These are phyloP conservation scores for Lodderomyces oxycetoniae DNA, from an alignment of 1,139 yeast species.

Conservation along the genomic window DNA sequence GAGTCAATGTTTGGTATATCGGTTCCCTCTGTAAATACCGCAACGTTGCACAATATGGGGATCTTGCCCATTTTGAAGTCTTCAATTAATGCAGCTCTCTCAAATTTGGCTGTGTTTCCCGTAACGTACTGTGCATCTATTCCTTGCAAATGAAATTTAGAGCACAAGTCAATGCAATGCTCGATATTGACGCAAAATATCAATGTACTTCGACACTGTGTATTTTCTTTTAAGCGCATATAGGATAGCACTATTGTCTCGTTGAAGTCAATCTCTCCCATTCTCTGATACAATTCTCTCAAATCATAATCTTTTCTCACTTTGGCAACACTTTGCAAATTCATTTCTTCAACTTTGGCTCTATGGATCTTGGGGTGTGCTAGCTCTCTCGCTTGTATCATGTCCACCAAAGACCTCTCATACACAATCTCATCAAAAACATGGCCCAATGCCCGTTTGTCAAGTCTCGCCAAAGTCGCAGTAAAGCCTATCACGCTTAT, in stretches of 20 bases:
- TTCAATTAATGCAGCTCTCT: conserved; percentile 49
- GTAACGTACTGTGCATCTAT: conserved; percentile 72
- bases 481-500: conserved; percentile 77
- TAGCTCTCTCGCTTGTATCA: conserved; percentile 67
- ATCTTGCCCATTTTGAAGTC: conserved; percentile 61
- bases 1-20: conserved; percentile 91
- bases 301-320: conserved; percentile 52
- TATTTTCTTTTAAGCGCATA: conserved; percentile 34
- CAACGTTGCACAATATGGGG: conserved; percentile 80
- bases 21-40: conserved; percentile 91
- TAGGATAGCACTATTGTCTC: conserved; percentile 44
- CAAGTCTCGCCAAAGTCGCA: conserved; percentile 73
- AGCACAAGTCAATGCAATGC: conserved; percentile 59
- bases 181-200: conserved; percentile 72
- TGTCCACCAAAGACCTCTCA: conserved; percentile 59
- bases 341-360: conserved; percentile 42
- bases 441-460: conserved; percentile 52
- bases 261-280: conserved; percentile 45
- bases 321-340: conserved; percentile 30
- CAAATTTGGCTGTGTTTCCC: conserved; percentile 53
- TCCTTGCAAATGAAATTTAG: conserved; percentile 53
- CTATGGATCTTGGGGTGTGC: conserved; percentile 66
- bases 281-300: conserved; percentile 46
- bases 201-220: conserved; percentile 55
- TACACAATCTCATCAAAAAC: conserved; percentile 74